A percentile compares a stretch with the other conserved stretches of the same genome.
Evolutionary conservation across 2,329 filamentous ascomycete species (phyloP).

Genomic region (Penicillium italicum): DNA sequence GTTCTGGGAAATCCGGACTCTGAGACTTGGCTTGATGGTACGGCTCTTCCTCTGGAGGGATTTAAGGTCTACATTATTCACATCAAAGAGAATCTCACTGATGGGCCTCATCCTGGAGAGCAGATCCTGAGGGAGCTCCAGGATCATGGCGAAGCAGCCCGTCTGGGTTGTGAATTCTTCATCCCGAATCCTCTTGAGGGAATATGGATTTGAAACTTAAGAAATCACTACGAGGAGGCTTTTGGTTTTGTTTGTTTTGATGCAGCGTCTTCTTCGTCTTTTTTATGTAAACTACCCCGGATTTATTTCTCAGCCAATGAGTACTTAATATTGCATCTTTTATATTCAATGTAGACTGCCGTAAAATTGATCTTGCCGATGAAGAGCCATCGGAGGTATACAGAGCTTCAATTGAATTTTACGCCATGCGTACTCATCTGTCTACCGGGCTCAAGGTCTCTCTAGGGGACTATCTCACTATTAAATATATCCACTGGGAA

Average conservation of each 20-base stretch:
- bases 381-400: background rate
- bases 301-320: background rate
- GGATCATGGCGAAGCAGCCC: conserved; percentile 61
- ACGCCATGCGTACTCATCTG: background rate
- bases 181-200: conserved; percentile 64
- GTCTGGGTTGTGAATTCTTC: conserved; percentile 75
- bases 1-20: conserved; percentile 13
- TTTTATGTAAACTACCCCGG: background rate
- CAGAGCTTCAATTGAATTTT: background rate
- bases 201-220: conserved; percentile 38
- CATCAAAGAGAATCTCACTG: conserved; percentile 78
- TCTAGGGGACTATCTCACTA: background rate
- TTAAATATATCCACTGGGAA: background rate
- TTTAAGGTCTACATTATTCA: conserved; percentile 86
- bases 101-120: conserved; percentile 63
- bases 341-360: background rate
- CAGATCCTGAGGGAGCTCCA: conserved; percentile 67
- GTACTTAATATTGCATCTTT: background rate
- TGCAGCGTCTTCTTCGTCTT: background rate
- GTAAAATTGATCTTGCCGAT: background rate
- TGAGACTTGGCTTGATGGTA: conserved; percentile 17
- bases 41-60: conserved; percentile 58
- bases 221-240: background rate
- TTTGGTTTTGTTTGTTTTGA: background rate
- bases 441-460: too few species aligned